Evolutionary conservation across 1,139 yeast genomes (phyloP).

Genomic region (Taphrina betulina): DNA sequence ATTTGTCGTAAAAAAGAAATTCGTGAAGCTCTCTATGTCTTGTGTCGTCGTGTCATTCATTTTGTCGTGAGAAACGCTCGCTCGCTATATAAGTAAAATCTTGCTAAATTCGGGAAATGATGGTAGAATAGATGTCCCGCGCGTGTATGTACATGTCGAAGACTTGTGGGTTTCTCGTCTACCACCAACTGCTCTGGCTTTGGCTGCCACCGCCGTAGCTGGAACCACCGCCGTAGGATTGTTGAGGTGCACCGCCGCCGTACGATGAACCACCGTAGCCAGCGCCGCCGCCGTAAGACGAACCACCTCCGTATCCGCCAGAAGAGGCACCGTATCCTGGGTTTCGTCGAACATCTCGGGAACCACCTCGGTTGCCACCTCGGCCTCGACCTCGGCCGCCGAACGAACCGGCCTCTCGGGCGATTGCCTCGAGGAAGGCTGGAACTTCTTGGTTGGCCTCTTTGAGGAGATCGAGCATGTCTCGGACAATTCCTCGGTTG

Average conservation of each 20-base stretch:
- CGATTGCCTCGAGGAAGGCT: constrained; percentile 71
- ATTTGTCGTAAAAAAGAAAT: not conserved
- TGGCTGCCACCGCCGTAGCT: constrained; percentile 42
- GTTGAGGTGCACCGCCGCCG: constrained; percentile 42
- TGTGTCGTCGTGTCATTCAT: constrained; percentile 9
- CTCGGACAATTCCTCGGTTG: constrained; percentile 85
- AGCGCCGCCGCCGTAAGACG: constrained; percentile 39
- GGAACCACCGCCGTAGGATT: constrained; percentile 42
- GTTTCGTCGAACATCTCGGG: constrained; percentile 52
- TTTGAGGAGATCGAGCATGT: constrained; percentile 75
- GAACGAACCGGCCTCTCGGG: constrained; percentile 73
- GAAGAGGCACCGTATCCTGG: constrained; percentile 41
- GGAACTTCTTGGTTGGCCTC: constrained; percentile 99
- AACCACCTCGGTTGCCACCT: constrained; percentile 46
- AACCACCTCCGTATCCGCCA: constrained; percentile 38
- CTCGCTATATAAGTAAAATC: constrained; percentile 9
- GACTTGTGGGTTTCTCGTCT: constrained; percentile 35
- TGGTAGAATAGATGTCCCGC: no score
- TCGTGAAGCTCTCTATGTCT: constrained; percentile 11
- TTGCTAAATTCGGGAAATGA: no score
- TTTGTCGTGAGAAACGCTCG: constrained; percentile 20
- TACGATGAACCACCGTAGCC: constrained; percentile 37
- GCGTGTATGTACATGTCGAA: no score
- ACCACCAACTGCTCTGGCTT: constrained; percentile 45
- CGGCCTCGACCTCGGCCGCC: constrained; percentile 59